A percentile compares a stretch with the other conserved stretches of the same genome.
These are phyloP conservation scores for Ogataea paradorogensis DNA, from an alignment of 805 yeast species.

Conservation along the genomic window DNA sequence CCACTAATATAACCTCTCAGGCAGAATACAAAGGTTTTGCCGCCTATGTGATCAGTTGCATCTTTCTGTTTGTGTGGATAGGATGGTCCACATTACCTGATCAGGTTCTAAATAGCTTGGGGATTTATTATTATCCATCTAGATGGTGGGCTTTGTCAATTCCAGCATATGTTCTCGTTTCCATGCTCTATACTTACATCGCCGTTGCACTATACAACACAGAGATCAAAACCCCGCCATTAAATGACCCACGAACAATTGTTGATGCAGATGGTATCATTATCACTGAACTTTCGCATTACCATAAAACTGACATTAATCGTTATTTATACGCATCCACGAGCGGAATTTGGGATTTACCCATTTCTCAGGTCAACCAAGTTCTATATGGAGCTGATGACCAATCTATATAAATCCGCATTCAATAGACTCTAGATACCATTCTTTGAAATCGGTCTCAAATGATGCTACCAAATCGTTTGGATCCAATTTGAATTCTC, in stretches of 20 bases:
- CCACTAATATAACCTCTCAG: conserved; percentile 51
- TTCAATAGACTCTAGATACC: conserved; percentile 17
- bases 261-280: conserved; percentile 59
- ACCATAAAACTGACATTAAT: conserved; percentile 19
- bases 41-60: conserved; percentile 63
- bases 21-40: conserved; percentile 90
- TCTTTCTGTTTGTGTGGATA: conserved; percentile 53
- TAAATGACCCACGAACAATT: conserved; percentile 60
- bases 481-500: conserved; percentile 18
- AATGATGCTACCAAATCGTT: conserved; percentile 19
- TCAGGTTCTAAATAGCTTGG: conserved; percentile 45
- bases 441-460: conserved; percentile 26
- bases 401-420: conserved; percentile 4
- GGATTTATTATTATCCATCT: conserved; percentile 76
- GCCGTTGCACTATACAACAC: conserved; percentile 69
- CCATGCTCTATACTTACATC: conserved; percentile 69
- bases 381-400: conserved; percentile 45
- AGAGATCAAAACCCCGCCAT: conserved; percentile 64
- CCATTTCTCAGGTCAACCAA: conserved; percentile 65
- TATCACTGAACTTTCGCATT: conserved; percentile 23
- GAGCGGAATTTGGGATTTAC: conserved; percentile 85
- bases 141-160: conserved; percentile 87
- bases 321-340: conserved; percentile 55
- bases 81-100: conserved; percentile 78
- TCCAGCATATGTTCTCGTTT: conserved; percentile 67